Conservation (phyloP, 2,329 filamentous ascomycete species). For the Fusarium lyarnte region DNA sequence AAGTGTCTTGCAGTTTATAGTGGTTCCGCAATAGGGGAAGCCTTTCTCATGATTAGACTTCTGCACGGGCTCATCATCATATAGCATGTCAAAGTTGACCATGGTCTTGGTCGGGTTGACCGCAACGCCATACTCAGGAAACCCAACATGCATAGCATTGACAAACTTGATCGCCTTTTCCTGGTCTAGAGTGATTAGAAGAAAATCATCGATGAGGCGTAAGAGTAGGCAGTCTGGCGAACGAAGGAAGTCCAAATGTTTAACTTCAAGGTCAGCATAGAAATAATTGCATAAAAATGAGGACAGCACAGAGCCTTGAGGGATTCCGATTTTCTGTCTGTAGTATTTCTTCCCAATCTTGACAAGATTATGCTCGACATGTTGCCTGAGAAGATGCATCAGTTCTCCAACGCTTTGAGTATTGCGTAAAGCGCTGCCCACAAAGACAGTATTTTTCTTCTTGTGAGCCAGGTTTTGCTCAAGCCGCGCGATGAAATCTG, state of each 20-base stretch:
- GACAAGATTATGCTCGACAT: slow-evolving; percentile 86
- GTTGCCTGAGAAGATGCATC: slow-evolving; percentile 76
- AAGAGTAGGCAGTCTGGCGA: slow-evolving; percentile 71
- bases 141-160: slow-evolving; percentile 79
- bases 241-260: slow-evolving; percentile 73
- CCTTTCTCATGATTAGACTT: slow-evolving; percentile 51
- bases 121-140: slow-evolving; percentile 81
- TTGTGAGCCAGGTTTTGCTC: slow-evolving; percentile 51
- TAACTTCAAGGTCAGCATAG: slow-evolving; percentile 85
- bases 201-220: slow-evolving; percentile 90
- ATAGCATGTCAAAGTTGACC: slow-evolving; percentile 78
- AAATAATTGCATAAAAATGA: slow-evolving; percentile 93
- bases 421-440: slow-evolving; percentile 72
- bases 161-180: slow-evolving; percentile 77
- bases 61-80: slow-evolving; percentile 63
- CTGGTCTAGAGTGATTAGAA: slow-evolving; percentile 80
- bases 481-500: slow-evolving; percentile 58
- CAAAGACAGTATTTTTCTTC: slow-evolving; percentile 78
- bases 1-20: slow-evolving; percentile 79
- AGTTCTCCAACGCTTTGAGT: slow-evolving; percentile 67
- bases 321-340: slow-evolving; percentile 87
- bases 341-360: slow-evolving; percentile 90
- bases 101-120: slow-evolving; percentile 84
- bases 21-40: slow-evolving; percentile 92
- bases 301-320: slow-evolving; percentile 90